Evolutionary conservation across 371 early-diverging fungal species (phyloP), one percentile per base, ranked within the genome.

Genomic region (Umbelopsis sp.): DNA sequence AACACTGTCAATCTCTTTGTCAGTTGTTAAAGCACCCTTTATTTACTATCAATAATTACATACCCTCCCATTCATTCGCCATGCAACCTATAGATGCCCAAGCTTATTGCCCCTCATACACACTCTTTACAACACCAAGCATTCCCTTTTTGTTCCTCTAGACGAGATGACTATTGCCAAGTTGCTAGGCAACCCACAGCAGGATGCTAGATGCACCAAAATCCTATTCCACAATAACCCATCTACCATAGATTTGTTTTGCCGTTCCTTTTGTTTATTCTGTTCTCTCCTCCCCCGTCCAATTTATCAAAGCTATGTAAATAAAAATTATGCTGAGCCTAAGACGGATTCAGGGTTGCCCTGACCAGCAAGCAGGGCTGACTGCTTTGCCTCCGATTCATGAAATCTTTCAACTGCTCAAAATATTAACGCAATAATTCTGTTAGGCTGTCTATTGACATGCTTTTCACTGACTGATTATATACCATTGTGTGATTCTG

Each of bases 1-100:
- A 80, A 80, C 66, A 67, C 80, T 35, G 78, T 84, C 12, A 77
- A 79, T 63, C 69, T 84, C 7, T 79, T 72, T 70, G 77, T 81
- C 24, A 77, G 57, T 18, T 57, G 57, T 37, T 57, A 29, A 12
- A 57, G 12, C 35, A 16, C 0, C 20, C 12, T 5, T 37, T 29
- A 66, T 24, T 12, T 22, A 7, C 7, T n/a, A 48, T 48, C n/a
- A 20, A n/a, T 18, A 35, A 35, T 4, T 57, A 11, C 18, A 14
- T 35, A 35, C 57, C 57, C 35, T 57, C 29, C 41, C 41, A 41
- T 12, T 5, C 7, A 41, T 22, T 22, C 22, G 22, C 22, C 41
- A 41, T 41, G 41, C 7, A 2, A 8, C 4, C 7, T 18, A 11
- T 57, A 57, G 57, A 57, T 37, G 14, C 35, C 35, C 57, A 16